phyloP scores from a whole-genome alignment of 2,329 filamentous ascomycete species.

The Alternaria triticina region DNA sequence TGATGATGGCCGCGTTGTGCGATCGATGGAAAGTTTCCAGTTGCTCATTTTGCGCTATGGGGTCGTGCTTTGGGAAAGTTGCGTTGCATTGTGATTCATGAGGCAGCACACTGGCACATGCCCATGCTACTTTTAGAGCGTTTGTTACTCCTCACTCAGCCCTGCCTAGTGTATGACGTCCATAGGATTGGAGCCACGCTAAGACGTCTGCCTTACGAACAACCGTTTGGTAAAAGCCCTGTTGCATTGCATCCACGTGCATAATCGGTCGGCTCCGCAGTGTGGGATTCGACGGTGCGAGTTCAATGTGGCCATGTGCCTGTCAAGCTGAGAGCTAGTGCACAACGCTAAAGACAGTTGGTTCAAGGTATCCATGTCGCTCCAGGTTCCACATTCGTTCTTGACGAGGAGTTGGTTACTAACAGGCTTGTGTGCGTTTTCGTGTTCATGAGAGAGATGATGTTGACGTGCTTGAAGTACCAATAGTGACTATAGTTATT shows the following conservation, averaged over 20 bases:
- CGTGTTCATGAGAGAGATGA: not conserved
- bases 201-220: not conserved
- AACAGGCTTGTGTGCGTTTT: not conserved
- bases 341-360: not conserved
- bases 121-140: not conserved
- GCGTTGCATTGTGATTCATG: not conserved
- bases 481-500: not conserved
- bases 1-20: not conserved
- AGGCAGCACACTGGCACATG: not conserved
- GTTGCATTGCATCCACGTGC: not conserved
- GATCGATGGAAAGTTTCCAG: not conserved
- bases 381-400: not conserved
- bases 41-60: not conserved
- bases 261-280: slow-evolving; percentile 4
- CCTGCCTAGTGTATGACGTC: not conserved
- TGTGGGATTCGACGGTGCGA: slow-evolving; percentile 6
- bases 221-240: not conserved
- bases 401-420: not conserved
- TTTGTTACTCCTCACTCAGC: not conserved
- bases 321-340: not conserved
- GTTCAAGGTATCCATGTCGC: not conserved
- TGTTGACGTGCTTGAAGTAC: not conserved
- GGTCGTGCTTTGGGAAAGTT: not conserved
- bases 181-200: not conserved
- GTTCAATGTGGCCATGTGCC: not conserved